These are phyloP conservation scores for Leavenworthia alabamica DNA, from an alignment of 345 rosid species.

Conservation along the genomic window DNA sequence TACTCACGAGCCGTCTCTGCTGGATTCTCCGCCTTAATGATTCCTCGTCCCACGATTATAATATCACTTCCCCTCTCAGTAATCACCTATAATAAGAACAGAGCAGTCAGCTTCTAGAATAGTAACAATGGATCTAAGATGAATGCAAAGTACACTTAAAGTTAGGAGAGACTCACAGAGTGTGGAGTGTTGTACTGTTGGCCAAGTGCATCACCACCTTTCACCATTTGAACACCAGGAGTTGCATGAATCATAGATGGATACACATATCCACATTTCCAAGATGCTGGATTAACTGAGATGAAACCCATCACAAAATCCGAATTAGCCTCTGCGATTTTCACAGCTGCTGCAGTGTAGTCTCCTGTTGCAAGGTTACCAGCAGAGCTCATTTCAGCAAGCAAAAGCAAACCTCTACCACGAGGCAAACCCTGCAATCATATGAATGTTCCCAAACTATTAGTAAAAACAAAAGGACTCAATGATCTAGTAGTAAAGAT, in stretches of 20 bases:
- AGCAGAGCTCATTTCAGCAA: constrained; percentile 99
- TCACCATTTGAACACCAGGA: constrained; percentile 95
- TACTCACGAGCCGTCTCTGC: constrained; percentile 70
- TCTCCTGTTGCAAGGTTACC: constrained; percentile 95
- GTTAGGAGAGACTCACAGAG: constrained; percentile 72
- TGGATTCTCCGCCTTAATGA: constrained; percentile 77
- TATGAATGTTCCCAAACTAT: neutral
- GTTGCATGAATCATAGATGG: constrained; percentile 93
- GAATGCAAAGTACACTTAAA: neutral
- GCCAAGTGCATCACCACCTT: constrained; percentile 86
- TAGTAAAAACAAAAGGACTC: neutral
- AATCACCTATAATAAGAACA: constrained; percentile 45
- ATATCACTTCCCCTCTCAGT: constrained; percentile 87
- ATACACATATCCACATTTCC: constrained; percentile 77
- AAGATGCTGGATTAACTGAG: constrained; percentile 91
- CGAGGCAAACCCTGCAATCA: constrained; percentile 75
- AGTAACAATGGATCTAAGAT: neutral
- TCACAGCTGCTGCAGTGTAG: constrained; percentile 87
- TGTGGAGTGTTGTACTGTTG: constrained; percentile 93
- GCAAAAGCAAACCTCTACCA: constrained; percentile 79
- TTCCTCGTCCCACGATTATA: constrained; percentile 95
- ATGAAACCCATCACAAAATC: constrained; percentile 97
- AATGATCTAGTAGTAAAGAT: neutral
- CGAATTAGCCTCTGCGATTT: constrained; percentile 88
- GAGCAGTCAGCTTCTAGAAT: neutral